Base-by-base conservation (phyloP, 768 basidiomycete genomes). In the Plicaturopsis crispa region DNA sequence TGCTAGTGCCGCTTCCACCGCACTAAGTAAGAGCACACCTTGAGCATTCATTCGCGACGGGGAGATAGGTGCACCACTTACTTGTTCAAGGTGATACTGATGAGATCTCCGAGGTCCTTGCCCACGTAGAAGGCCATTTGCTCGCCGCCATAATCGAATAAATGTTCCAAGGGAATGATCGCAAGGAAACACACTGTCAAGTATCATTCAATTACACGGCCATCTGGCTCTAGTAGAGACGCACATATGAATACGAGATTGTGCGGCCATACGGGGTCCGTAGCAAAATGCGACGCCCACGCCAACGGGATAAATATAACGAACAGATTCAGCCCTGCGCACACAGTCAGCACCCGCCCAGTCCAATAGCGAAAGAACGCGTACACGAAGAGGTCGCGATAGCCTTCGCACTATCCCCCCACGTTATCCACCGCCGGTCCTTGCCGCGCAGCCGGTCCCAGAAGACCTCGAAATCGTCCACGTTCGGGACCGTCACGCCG, bases 1-100 rank as follows among this genome's bases (percentile, higher is more conserved):
- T 0, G 80, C 80, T 4, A 87, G 60, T 0, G 80, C 79, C 0
- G 74, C 83, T 57, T 87, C 84, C 1, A 87, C 80, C 6, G 73
- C 62, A 50, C 81, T 84, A 40, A 3, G 18, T 13, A 30, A 34
- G 12, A n/a, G n/a, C n/a, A 22, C 17, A 8, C n/a, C 20, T 24
- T 33, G 33, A 38, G 23, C 28, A 38, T 35, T 24, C 11, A 6
- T 8, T 19, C 20, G 8, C 6, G 33, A n/a, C 4, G 16, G 22
- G 14, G 30, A 43, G 20, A n/a, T n/a, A 20, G 2, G 31, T 49
- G 13, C 12, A 12, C 17, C 33, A 41, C 69, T 31, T 36, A 80
- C 80, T 84, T 84, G 57, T 79, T 78, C 28, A 83, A 52, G 0
- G 80, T 78, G 26, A 83, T 65, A 10, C 71, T 59, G 16, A 84